phyloP scores from a whole-genome alignment of 169 alveolate genomes.

The Cryptosporidium muris region DNA sequence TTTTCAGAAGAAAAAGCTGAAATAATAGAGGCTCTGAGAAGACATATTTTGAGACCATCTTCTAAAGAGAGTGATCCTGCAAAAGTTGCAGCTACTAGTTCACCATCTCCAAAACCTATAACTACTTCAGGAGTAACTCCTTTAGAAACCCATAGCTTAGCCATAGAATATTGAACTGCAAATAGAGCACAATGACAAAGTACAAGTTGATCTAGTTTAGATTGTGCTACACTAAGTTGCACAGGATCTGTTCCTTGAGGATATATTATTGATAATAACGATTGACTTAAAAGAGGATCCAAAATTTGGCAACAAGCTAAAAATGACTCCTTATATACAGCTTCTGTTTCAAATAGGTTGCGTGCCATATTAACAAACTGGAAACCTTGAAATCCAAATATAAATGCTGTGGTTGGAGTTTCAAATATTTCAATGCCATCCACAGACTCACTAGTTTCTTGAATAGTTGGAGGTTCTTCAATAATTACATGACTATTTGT shows the following conservation, averaged over 20 bases:
- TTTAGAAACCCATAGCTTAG: constrained; percentile 74
- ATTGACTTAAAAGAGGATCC: constrained; percentile 72
- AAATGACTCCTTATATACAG: constrained; percentile 75
- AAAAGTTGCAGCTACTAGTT: constrained; percentile 77
- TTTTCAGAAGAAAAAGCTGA: constrained; percentile 49
- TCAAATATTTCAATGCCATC: neutral
- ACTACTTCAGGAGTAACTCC: constrained; percentile 81
- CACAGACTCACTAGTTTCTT: neutral
- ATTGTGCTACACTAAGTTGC: constrained; percentile 45
- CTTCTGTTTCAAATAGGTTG: constrained; percentile 76
- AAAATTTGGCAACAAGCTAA: constrained; percentile 76
- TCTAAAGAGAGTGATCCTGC: constrained; percentile 77
- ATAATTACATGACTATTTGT: constrained; percentile 80
- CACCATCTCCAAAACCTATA: constrained; percentile 79
- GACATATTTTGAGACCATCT: constrained; percentile 74
- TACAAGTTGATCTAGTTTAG: constrained; percentile 67
- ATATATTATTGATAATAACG: constrained; percentile 75
- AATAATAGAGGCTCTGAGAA: constrained; percentile 73
- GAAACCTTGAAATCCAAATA: constrained; percentile 78
- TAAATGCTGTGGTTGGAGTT: constrained; percentile 35
- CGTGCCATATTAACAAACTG: constrained; percentile 62
- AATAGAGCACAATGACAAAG: constrained; percentile 81
- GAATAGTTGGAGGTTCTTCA: constrained; percentile 66
- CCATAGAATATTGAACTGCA: constrained; percentile 79
- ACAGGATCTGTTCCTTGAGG: constrained; percentile 59